Percentiles rank a stretch among this genome's conserved stretches.
Evolutionary conservation across 805 yeast genomes (phyloP).

Genomic region (Lipomyces yamadae): DNA sequence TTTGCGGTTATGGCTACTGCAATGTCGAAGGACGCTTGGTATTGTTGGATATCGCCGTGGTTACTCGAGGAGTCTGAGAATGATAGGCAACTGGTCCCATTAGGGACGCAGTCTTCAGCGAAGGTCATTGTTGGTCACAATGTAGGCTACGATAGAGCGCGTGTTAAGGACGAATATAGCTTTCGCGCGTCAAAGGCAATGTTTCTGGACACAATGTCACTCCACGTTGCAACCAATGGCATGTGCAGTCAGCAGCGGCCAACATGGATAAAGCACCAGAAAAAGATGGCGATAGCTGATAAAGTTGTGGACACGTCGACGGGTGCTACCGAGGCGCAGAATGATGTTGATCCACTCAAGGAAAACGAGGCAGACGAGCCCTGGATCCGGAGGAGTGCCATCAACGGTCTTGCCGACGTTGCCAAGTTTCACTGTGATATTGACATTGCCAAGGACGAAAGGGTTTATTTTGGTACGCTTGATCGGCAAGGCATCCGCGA

Average conservation of each 20-base stretch:
- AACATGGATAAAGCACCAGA: conserved; percentile 58
- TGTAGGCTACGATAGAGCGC: conserved; percentile 86
- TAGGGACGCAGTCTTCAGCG: conserved; percentile 56
- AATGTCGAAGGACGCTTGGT: conserved; percentile 79
- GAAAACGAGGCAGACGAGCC: conserved; percentile 53
- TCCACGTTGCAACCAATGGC: conserved; percentile 89
- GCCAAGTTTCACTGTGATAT: conserved; percentile 78
- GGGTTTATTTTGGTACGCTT: conserved; percentile 66
- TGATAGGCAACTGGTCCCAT: conserved; percentile 69
- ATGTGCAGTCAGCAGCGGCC: conserved; percentile 91
- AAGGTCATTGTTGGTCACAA: conserved; percentile 87
- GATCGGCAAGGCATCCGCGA: conserved; percentile 60
- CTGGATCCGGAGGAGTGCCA: conserved; percentile 78
- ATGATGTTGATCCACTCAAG: conserved; percentile 2
- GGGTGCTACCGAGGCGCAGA: conserved; percentile 16
- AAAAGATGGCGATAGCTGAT: conserved; percentile 35
- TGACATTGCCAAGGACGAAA: conserved; percentile 63
- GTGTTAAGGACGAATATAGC: conserved; percentile 81
- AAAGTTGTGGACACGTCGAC: conserved; percentile 31
- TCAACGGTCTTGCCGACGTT: conserved; percentile 80
- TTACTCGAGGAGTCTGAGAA: conserved; percentile 62
- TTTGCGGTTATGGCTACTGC: conserved; percentile 86
- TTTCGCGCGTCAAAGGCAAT: conserved; percentile 70
- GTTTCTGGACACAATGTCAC: conserved; percentile 87
- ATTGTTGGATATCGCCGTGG: conserved; percentile 92